phyloP scores from a whole-genome alignment of 1,139 yeast genomes.

The Pichia sp. region DNA sequence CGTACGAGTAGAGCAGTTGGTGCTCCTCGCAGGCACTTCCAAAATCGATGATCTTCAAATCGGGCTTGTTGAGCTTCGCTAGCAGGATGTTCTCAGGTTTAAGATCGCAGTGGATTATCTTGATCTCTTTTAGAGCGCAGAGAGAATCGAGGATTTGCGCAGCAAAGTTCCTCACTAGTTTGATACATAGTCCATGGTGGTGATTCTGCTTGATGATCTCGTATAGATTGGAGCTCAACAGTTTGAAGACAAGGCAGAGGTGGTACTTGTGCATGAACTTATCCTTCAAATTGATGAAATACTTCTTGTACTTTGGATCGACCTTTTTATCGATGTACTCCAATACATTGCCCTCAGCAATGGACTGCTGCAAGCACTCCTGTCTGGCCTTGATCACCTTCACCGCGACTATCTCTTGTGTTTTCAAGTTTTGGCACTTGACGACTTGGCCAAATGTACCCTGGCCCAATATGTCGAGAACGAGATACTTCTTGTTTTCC shows the following conservation, averaged over 20 bases:
- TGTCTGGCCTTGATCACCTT: conserved; percentile 92
- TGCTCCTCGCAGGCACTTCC: conserved; percentile 95
- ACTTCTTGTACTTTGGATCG: conserved; percentile 65
- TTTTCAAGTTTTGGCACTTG: conserved; percentile 86
- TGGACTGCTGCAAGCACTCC: conserved; percentile 85
- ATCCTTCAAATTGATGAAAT: conserved; percentile 75
- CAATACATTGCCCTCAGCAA: conserved; percentile 83
- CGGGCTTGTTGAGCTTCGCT: conserved; percentile 79
- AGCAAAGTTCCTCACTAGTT: conserved; percentile 72
- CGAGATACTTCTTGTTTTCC: conserved; percentile 83
- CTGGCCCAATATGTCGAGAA: conserved; percentile 85
- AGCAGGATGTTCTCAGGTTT: conserved; percentile 93
- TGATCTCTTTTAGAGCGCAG: conserved; percentile 73
- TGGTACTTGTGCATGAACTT: conserved; percentile 92
- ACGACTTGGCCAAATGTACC: conserved; percentile 99
- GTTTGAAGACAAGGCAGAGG: conserved; percentile 86
- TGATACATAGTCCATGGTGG: conserved; percentile 83
- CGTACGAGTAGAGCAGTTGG: conserved; percentile 86
- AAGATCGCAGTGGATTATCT: conserved; percentile 90
- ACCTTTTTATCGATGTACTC: conserved; percentile 76
- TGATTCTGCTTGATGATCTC: conserved; percentile 91
- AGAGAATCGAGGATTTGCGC: conserved; percentile 79
- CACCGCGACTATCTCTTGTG: conserved; percentile 89
- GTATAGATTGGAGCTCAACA: conserved; percentile 81
- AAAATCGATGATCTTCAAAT: conserved; percentile 89